Conservation (phyloP, 768 basidiomycete genomes). For the Panellus pusillus region DNA sequence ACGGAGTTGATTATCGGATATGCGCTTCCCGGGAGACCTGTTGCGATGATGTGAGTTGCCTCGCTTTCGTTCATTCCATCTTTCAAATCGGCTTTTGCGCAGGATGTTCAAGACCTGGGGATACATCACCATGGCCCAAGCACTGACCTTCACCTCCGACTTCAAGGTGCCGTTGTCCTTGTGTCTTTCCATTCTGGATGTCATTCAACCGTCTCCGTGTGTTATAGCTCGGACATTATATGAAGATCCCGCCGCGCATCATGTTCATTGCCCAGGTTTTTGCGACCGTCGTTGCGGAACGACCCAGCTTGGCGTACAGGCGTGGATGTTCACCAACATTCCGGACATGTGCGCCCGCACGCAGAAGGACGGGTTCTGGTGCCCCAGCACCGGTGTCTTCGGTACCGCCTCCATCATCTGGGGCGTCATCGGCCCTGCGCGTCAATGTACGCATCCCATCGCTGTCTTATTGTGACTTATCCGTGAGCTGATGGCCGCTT, state of each 20-base stretch:
- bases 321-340: conserved; percentile 76
- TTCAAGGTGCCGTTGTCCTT: conserved; percentile 46
- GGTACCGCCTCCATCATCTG: conserved; percentile 80
- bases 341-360: conserved; percentile 52
- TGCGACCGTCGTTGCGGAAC: conserved; percentile 69
- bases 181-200: no score
- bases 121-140: conserved; percentile 59
- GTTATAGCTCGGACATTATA: conserved; percentile 61
- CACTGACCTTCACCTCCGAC: conserved; percentile 68
- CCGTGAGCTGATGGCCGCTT: neutral
- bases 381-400: conserved; percentile 70
- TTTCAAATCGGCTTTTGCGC: no score
- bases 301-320: conserved; percentile 71
- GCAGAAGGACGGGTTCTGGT: conserved; percentile 68
- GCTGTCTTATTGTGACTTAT: neutral
- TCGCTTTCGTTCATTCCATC: conserved; percentile 26
- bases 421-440: conserved; percentile 77
- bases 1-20: conserved; percentile 84
- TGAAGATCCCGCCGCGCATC: conserved; percentile 68
- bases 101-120: conserved; percentile 82
- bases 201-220: no score
- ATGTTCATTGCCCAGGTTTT: conserved; percentile 47
- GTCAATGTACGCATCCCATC: conserved; percentile 39
- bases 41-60: conserved; percentile 54
- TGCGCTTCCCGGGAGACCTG: conserved; percentile 68